A percentile compares a stretch with the other conserved stretches of the same genome.
Evolutionary conservation across 2,329 filamentous ascomycete species (phyloP).

Genomic region (Fusarium mexicanum): DNA sequence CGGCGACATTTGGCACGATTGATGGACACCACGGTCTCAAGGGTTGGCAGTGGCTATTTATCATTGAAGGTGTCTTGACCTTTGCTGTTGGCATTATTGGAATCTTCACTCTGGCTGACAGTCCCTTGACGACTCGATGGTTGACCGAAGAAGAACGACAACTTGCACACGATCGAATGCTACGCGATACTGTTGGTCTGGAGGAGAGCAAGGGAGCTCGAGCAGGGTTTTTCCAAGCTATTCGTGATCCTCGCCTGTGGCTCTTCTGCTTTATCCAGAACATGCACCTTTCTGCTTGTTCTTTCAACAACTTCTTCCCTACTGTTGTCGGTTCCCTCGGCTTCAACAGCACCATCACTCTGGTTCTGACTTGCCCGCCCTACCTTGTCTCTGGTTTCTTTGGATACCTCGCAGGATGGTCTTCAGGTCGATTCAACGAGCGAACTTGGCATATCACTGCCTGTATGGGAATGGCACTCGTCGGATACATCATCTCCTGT

Average conservation of each 20-base stretch:
- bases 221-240: conserved; percentile 42
- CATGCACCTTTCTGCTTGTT: conserved; percentile 49
- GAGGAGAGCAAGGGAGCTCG: conserved; percentile 52
- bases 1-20: conserved; percentile 51
- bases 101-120: conserved; percentile 49
- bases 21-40: conserved; percentile 41
- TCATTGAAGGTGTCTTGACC: conserved; percentile 45
- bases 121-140: conserved; percentile 51
- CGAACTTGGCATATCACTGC: conserved; percentile 48
- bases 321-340: conserved; percentile 48
- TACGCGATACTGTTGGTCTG: conserved; percentile 41
- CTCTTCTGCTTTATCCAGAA: conserved; percentile 51
- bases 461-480: conserved; percentile 51
- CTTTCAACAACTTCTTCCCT: conserved; percentile 45
- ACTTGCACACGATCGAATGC: conserved; percentile 54
- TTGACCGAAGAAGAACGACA: conserved; percentile 50
- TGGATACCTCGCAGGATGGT: conserved; percentile 54
- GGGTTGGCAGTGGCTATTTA: conserved; percentile 49
- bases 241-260: conserved; percentile 44
- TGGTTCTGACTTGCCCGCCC: conserved; percentile 58
- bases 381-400: conserved; percentile 55
- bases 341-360: conserved; percentile 50
- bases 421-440: conserved; percentile 55
- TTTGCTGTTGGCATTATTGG: conserved; percentile 45
- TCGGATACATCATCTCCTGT: conserved; percentile 51